A percentile compares a stretch with the other conserved stretches of the same genome.
These are phyloP conservation scores for Emmonsia crescens DNA, from an alignment of 2,329 filamentous ascomycete species.

Conservation along the genomic window DNA sequence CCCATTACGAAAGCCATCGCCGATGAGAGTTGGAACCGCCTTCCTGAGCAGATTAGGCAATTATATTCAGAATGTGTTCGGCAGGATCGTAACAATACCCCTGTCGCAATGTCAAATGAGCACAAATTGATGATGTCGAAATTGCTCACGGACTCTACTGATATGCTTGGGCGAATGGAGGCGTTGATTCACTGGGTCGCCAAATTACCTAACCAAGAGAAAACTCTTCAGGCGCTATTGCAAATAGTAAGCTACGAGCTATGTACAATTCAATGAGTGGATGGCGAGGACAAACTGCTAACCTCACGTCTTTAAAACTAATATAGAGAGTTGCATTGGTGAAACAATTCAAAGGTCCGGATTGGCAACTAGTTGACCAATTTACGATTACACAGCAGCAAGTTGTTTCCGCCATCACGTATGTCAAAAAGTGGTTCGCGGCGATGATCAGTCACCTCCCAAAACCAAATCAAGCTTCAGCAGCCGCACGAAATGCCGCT, in stretches of 20 bases:
- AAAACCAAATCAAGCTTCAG: constrained; percentile 12
- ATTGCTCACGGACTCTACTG: constrained; percentile 30
- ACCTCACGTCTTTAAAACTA: background rate
- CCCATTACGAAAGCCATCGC: constrained; percentile 24
- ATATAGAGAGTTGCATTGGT: constrained; percentile 34
- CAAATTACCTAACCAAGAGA: constrained; percentile 31
- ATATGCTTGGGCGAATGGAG: constrained; percentile 35
- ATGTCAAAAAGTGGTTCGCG: constrained; percentile 33
- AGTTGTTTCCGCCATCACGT: constrained; percentile 26
- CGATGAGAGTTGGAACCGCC: constrained; percentile 29
- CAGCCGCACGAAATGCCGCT: constrained; percentile 2
- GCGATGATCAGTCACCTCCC: constrained; percentile 24
- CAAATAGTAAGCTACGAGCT: constrained; percentile 25
- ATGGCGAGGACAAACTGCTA: background rate
- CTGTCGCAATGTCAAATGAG: constrained; percentile 28
- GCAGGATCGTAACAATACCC: constrained; percentile 22
- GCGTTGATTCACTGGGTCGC: constrained; percentile 30
- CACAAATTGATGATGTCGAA: constrained; percentile 30
- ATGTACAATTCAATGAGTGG: background rate
- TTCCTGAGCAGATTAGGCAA: constrained; percentile 30
- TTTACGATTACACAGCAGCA: constrained; percentile 35
- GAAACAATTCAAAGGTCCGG: constrained; percentile 34
- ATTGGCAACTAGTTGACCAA: constrained; percentile 34
- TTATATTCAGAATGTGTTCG: constrained; percentile 29
- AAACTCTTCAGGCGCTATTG: constrained; percentile 26